A percentile compares a stretch with the other conserved stretches of the same genome.
Evolutionary conservation across 2,329 filamentous ascomycete species (phyloP).

Genomic region (Phialocephala sp.): DNA sequence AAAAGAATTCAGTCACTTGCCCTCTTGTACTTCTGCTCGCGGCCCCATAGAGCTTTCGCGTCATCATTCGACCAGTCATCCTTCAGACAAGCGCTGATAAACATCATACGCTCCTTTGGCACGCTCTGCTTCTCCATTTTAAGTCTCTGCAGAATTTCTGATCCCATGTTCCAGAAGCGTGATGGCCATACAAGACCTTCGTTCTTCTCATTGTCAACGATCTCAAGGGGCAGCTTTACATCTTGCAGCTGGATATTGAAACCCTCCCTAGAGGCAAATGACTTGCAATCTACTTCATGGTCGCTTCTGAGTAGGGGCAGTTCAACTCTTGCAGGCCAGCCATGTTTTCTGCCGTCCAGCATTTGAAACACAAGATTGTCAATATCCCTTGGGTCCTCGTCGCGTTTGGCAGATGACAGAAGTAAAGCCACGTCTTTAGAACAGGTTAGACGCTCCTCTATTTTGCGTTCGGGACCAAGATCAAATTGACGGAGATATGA

Average conservation of each 20-base stretch:
- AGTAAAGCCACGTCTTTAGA: constrained; percentile 35
- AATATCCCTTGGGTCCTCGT: constrained; percentile 24
- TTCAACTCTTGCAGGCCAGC: constrained; percentile 33
- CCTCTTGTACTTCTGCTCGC: constrained; percentile 32
- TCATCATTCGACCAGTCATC: constrained; percentile 34
- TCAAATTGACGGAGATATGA: constrained; percentile 31
- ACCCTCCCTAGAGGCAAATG: constrained; percentile 36
- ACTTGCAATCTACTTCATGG: constrained; percentile 37
- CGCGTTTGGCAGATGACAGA: constrained; percentile 29
- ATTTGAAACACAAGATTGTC: constrained; percentile 21
- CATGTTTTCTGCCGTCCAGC: constrained; percentile 15
- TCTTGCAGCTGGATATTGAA: constrained; percentile 38
- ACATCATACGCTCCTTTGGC: constrained; percentile 35
- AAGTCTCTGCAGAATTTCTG: constrained; percentile 31
- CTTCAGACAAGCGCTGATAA: constrained; percentile 31
- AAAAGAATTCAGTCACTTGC: constrained; percentile 25
- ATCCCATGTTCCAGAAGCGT: constrained; percentile 27
- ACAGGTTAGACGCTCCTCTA: constrained; percentile 36
- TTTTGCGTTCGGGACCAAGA: constrained; percentile 21
- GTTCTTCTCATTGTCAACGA: constrained; percentile 36
- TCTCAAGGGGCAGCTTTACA: constrained; percentile 40
- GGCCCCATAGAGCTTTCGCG: constrained; percentile 32
- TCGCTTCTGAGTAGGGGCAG: constrained; percentile 39
- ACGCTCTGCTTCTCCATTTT: constrained; percentile 39
- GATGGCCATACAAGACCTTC: constrained; percentile 37